These are phyloP conservation scores for Ambrosia artemisiifolia DNA, from an alignment of 129 eudicot species.

Conservation along the genomic window DNA sequence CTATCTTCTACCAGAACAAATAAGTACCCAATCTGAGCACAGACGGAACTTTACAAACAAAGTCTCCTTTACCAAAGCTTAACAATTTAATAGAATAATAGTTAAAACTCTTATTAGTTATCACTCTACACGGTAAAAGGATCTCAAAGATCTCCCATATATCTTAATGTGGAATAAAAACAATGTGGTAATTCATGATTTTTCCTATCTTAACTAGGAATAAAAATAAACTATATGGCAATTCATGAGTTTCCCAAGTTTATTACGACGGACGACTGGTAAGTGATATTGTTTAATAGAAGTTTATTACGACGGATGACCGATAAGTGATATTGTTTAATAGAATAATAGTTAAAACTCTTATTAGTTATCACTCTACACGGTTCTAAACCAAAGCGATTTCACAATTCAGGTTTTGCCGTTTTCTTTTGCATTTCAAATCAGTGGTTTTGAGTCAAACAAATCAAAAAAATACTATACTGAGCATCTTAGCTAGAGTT, in stretches of 20 bases:
- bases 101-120: not conserved
- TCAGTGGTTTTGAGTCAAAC: not conserved
- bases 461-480: not conserved
- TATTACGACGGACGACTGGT: not conserved
- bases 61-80: not conserved
- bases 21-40: not conserved
- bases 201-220: conserved; percentile 3
- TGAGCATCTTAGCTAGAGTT: not conserved
- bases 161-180: not conserved
- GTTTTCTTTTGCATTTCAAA: not conserved
- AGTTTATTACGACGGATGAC: no score
- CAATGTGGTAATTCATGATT: not conserved
- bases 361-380: not conserved
- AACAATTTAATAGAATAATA: not conserved
- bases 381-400: not conserved
- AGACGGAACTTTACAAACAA: not conserved
- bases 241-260: not conserved
- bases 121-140: not conserved
- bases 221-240: not conserved
- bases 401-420: not conserved
- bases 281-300: not conserved
- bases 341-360: not conserved
- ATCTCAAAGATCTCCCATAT: conserved; percentile 5
- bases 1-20: not conserved
- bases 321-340: no score